These are phyloP conservation scores for Paecilomyces sp. DNA, from an alignment of 2,329 filamentous ascomycete genomes.

Conservation along the genomic window DNA sequence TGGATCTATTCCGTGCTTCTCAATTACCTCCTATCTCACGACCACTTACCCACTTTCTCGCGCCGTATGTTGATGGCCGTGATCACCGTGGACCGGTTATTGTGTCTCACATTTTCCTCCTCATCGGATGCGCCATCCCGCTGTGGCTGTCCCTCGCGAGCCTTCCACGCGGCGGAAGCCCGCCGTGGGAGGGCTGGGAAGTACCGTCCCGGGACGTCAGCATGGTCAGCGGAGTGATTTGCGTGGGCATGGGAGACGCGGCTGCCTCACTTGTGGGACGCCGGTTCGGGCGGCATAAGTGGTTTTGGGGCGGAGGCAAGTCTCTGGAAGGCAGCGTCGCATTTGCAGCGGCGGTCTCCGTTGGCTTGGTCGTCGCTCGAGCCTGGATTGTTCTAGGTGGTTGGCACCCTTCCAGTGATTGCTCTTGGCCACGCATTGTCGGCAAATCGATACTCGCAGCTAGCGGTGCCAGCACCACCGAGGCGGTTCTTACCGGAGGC, in stretches of 20 bases:
- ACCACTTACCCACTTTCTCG: conserved; percentile 77
- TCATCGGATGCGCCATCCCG: conserved; percentile 91
- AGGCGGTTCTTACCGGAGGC: conserved; percentile 89
- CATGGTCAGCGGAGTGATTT: conserved; percentile 88
- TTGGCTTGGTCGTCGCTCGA: conserved; percentile 63
- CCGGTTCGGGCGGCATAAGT: conserved; percentile 78
- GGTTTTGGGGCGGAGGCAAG: conserved; percentile 96
- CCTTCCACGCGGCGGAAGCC: conserved; percentile 50
- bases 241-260: conserved; percentile 91
- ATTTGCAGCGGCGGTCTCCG: conserved; percentile 71
- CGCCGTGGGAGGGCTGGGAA: conserved; percentile 66
- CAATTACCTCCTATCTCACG: conserved; percentile 86
- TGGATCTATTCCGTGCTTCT: conserved; percentile 83
- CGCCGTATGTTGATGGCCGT: conserved; percentile 88
- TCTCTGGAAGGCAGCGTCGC: conserved; percentile 80
- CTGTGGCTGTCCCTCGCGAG: conserved; percentile 81
- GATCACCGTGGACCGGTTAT: conserved; percentile 92
- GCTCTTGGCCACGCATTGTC: conserved; percentile 26
- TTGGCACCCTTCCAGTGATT: conserved; percentile 45
- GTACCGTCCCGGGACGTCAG: conserved; percentile 66
- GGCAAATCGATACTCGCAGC: conserved; percentile 66
- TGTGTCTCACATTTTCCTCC: conserved; percentile 89
- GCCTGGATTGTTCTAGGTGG: conserved; percentile 69
- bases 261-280: conserved; percentile 86
- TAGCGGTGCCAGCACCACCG: conserved; percentile 76